Evolutionary conservation across 2,329 filamentous ascomycete genomes (phyloP).

Genomic region (Capronia epimyces): DNA sequence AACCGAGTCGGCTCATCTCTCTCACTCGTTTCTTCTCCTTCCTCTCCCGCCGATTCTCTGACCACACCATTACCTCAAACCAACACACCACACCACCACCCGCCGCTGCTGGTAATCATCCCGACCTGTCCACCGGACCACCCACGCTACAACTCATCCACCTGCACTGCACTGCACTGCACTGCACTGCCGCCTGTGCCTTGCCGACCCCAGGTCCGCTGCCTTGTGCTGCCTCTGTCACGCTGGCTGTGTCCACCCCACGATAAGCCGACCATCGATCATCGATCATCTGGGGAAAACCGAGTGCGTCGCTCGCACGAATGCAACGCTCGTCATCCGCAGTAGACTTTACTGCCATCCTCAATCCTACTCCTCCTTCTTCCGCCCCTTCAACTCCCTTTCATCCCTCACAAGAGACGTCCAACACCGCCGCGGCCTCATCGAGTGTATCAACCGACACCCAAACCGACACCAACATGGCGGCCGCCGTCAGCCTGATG

Average conservation of each 20-base stretch:
- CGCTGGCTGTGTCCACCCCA: constrained; percentile 27
- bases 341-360: constrained; percentile 29
- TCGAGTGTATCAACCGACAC: constrained; percentile 9
- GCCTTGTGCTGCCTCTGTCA: constrained; percentile 19
- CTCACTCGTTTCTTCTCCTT: constrained; percentile 2
- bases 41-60: constrained; percentile 2
- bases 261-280: no score
- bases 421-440: constrained; percentile 19
- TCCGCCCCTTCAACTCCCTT: constrained; percentile 17
- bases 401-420: constrained; percentile 19
- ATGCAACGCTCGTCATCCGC: constrained; percentile 30
- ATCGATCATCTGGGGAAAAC: constrained; percentile 24
- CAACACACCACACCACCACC: neutral
- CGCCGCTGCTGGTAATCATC: neutral
- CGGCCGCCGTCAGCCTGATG: constrained; percentile 42
- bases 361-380: constrained; percentile 26
- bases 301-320: constrained; percentile 20
- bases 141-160: constrained; percentile 4
- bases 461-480: constrained; percentile 37
- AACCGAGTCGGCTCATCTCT: neutral
- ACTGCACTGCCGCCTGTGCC: constrained; percentile 18
- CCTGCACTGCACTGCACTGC: constrained; percentile 7
- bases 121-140: neutral
- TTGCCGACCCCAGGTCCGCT: constrained; percentile 20
- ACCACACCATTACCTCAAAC: constrained; percentile 5